Conservation (phyloP, 495 filamentous ascomycete genomes). For the Aspergillus hancockii region DNA sequence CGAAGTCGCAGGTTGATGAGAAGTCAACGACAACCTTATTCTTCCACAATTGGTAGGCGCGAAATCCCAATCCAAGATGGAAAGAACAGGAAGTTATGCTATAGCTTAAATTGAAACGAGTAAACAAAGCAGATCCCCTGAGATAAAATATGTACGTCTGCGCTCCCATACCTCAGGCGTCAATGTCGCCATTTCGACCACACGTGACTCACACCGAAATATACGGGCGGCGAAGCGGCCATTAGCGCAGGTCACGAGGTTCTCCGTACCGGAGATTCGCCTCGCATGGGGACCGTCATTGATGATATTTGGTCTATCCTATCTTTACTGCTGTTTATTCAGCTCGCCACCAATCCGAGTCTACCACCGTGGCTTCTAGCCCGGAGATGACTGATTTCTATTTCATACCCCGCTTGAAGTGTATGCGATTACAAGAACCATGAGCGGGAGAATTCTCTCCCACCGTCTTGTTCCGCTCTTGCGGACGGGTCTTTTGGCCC, state of each 20-base stretch:
- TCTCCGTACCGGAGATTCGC: slow-evolving; percentile 13
- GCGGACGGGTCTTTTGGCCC: slow-evolving; percentile 61
- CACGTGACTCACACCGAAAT: slow-evolving; percentile 36
- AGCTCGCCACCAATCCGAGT: slow-evolving; percentile 8
- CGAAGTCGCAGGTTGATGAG: slow-evolving; percentile 9
- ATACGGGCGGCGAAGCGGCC: slow-evolving; percentile 38
- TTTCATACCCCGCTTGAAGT: slow-evolving; percentile 20
- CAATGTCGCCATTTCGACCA: slow-evolving; percentile 12
- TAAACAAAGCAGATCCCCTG: background rate
- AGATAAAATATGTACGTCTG: background rate
- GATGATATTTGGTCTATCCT: slow-evolving; percentile 14
- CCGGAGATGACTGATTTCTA: slow-evolving; percentile 25
- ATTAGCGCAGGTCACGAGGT: slow-evolving; percentile 42
- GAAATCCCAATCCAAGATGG: background rate
- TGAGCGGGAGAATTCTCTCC: slow-evolving; percentile 83
- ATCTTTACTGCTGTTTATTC: background rate
- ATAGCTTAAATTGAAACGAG: background rate
- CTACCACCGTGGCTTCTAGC: slow-evolving; percentile 16
- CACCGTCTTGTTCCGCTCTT: slow-evolving; percentile 67
- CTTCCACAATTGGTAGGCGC: background rate
- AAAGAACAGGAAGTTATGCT: background rate
- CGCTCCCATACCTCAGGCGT: background rate
- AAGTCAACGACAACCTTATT: background rate
- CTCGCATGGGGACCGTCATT: background rate
- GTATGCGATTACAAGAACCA: slow-evolving; percentile 49